phyloP scores from a whole-genome alignment of 2,329 filamentous ascomycete species.

The Colletotrichum sp. region DNA sequence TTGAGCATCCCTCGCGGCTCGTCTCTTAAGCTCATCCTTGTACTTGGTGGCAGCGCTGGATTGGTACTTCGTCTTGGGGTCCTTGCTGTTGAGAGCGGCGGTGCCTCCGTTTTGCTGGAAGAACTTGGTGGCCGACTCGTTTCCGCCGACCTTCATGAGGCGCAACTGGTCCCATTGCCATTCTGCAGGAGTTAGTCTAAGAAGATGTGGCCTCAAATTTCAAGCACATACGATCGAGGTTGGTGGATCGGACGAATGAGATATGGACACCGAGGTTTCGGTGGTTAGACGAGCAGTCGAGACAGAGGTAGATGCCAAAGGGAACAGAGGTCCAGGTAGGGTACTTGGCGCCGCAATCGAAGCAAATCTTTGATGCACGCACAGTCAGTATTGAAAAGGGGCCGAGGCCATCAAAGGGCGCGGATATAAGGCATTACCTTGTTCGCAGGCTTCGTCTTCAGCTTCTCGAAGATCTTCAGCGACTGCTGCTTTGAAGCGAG shows the following conservation, averaged over 20 bases:
- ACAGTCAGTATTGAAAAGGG: slow-evolving; percentile 20
- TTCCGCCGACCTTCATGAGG: slow-evolving; percentile 97
- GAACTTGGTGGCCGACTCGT: slow-evolving; percentile 97
- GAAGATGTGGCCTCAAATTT: background rate
- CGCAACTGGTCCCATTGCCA: slow-evolving; percentile 99
- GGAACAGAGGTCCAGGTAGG: slow-evolving; percentile 98
- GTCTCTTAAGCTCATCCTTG: slow-evolving; percentile 92
- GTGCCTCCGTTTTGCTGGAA: slow-evolving; percentile 97
- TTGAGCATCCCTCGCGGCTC: slow-evolving; percentile 81
- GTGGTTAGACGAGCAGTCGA: slow-evolving; percentile 97
- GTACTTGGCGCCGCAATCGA: slow-evolving; percentile 97
- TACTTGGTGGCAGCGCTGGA: slow-evolving; percentile 95
- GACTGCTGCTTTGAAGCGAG: slow-evolving; percentile 92
- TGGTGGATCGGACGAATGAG: slow-evolving; percentile 97
- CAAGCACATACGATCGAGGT: slow-evolving; percentile 85
- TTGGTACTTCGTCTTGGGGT: slow-evolving; percentile 95
- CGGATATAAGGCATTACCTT: slow-evolving; percentile 65
- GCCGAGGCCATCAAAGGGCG: slow-evolving; percentile 14
- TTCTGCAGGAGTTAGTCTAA: slow-evolving; percentile 51
- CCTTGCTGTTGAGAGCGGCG: slow-evolving; percentile 93
- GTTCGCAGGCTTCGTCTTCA: slow-evolving; percentile 93
- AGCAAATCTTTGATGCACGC: slow-evolving; percentile 75
- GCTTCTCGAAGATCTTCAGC: slow-evolving; percentile 96
- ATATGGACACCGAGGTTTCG: slow-evolving; percentile 98
- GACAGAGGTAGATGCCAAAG: slow-evolving; percentile 95